Conservation (phyloP, 2,329 filamentous ascomycete species). For the Scortechinia acanthostroma region DNA sequence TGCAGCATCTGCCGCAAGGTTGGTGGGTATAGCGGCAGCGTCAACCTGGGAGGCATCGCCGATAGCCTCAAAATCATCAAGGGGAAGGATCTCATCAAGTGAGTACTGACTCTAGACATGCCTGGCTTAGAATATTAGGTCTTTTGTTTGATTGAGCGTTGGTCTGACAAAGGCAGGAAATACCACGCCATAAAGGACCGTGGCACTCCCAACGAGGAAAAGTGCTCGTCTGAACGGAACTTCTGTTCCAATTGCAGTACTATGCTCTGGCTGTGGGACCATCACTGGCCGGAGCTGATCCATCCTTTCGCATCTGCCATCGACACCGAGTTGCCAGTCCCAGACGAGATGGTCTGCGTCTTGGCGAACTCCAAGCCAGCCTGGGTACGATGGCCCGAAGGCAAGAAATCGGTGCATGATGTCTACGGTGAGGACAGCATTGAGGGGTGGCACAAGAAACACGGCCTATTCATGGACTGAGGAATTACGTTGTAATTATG, state of each 20-base stretch:
- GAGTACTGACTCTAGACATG: constrained; percentile 9
- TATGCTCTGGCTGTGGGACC: constrained; percentile 37
- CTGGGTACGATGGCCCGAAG: constrained; percentile 36
- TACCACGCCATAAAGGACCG: constrained; percentile 32
- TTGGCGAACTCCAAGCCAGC: constrained; percentile 30
- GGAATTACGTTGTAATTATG: too few relatives aligned
- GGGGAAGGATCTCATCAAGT: constrained; percentile 33
- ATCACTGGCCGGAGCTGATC: constrained; percentile 34
- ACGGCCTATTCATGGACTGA: constrained; percentile 13
- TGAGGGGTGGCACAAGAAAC: constrained; percentile 34
- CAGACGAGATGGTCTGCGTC: constrained; percentile 36
- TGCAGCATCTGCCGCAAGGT: constrained; percentile 39
- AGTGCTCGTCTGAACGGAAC: constrained; percentile 30
- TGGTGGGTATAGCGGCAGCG: constrained; percentile 30
- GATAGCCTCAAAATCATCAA: constrained; percentile 28
- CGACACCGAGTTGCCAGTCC: constrained; percentile 31
- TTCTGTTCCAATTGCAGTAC: constrained; percentile 36
- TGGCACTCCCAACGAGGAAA: constrained; percentile 23
- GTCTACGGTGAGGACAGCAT: constrained; percentile 26
- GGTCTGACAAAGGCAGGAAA: constrained; percentile 19
- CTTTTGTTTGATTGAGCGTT: neutral
- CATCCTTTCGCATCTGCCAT: constrained; percentile 39
- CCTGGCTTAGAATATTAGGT: neutral
- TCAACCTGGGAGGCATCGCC: constrained; percentile 34
- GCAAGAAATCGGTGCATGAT: constrained; percentile 30